Conservation (phyloP, 257 asterid species). For the Nyctanthes arbortristis region DNA sequence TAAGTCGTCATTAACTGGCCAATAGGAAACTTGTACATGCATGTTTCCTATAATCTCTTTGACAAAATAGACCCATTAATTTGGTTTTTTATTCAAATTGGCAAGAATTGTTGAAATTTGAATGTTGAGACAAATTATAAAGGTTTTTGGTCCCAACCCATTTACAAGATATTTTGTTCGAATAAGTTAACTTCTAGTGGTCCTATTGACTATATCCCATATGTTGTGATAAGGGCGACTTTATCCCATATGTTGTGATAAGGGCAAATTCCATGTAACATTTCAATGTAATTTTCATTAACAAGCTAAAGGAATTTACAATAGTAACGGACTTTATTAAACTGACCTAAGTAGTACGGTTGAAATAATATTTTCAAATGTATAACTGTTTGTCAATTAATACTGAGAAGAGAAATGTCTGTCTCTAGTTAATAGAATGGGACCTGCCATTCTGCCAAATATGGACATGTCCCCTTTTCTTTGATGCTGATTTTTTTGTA, state of each 20-base stretch:
- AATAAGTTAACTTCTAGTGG: conserved; percentile 22
- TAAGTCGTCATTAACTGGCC: background rate
- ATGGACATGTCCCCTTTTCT: conserved; percentile 24
- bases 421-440: conserved; percentile 16
- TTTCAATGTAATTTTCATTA: background rate
- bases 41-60: background rate
- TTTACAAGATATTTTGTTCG: conserved; percentile 19
- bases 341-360: conserved; percentile 12
- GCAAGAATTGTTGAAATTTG: background rate
- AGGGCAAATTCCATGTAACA: background rate
- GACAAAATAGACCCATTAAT: background rate
- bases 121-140: background rate
- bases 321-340: conserved; percentile 19
- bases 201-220: conserved; percentile 18
- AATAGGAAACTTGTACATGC: background rate
- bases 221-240: conserved; percentile 4
- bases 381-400: conserved; percentile 21
- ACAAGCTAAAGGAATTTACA: too few species aligned
- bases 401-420: conserved; percentile 29
- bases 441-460: conserved; percentile 8
- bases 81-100: background rate
- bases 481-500: conserved; percentile 24
- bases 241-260: conserved; percentile 13
- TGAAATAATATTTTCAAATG: conserved; percentile 25
- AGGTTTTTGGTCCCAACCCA: conserved; percentile 6